A percentile compares a stretch with the other conserved stretches of the same genome.
Conservation (phyloP, 2,329 filamentous ascomycete genomes). For the Canariomyces notabilis region DNA sequence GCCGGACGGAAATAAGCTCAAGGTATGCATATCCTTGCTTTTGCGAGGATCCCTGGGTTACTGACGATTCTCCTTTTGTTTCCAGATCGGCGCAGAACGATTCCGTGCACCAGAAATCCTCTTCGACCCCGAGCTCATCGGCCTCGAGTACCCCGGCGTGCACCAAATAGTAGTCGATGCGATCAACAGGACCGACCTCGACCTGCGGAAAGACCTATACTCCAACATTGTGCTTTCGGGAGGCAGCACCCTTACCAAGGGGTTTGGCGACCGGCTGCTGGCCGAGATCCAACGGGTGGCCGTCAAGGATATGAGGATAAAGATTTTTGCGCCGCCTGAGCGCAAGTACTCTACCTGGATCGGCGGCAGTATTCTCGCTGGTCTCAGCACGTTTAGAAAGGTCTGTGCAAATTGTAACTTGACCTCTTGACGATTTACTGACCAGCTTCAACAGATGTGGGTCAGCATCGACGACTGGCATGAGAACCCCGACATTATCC, state of each 20-base stretch:
- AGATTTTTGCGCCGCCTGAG: constrained; percentile 96
- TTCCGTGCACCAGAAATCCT: constrained; percentile 96
- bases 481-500: constrained; percentile 98
- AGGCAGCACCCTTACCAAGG: constrained; percentile 92
- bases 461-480: constrained; percentile 99
- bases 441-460: constrained; percentile 71
- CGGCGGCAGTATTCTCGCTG: constrained; percentile 92
- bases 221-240: constrained; percentile 97
- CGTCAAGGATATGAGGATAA: constrained; percentile 98
- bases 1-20: constrained; percentile 89
- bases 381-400: constrained; percentile 97
- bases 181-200: constrained; percentile 91
- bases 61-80: not conserved
- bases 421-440: not conserved
- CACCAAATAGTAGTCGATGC: constrained; percentile 97
- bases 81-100: constrained; percentile 80
- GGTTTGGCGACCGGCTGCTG: constrained; percentile 88
- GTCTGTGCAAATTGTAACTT: constrained; percentile 43
- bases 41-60: constrained; percentile 4
- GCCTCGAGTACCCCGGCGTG: constrained; percentile 91
- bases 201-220: constrained; percentile 88
- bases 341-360: constrained; percentile 99
- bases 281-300: constrained; percentile 89
- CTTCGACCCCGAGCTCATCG: constrained; percentile 95
- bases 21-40: constrained; percentile 46